Percentiles rank a stretch among this genome's conserved stretches.
Evolutionary conservation across 192 early-diverging fungal genomes (phyloP).

Genomic region (Obelidium mucronatum): DNA sequence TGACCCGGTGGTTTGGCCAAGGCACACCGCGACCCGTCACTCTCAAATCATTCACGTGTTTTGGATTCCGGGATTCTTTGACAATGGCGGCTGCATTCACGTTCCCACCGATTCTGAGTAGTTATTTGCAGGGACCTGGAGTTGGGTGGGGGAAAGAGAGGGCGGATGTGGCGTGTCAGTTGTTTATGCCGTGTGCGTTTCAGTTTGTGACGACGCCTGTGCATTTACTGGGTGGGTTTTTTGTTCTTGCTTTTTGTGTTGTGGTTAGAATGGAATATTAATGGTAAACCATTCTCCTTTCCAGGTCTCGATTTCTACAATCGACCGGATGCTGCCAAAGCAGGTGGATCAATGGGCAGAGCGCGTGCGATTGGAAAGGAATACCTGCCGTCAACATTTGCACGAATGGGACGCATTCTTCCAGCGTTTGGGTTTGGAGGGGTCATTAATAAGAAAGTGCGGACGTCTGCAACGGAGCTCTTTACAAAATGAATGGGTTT

Average conservation of each 20-base stretch:
- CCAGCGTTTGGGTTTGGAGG: conserved; percentile 62
- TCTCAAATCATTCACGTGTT: conserved; percentile 36
- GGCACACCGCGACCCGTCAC: conserved; percentile 44
- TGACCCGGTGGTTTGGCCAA: conserved; percentile 55
- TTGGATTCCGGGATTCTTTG: conserved; percentile 51
- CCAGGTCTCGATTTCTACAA: conserved; percentile 59
- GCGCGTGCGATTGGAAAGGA: conserved; percentile 30
- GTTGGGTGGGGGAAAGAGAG: background rate
- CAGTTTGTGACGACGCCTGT: conserved; percentile 54
- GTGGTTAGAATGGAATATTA: background rate
- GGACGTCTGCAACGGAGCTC: background rate
- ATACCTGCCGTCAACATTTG: conserved; percentile 46
- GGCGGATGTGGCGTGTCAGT: conserved; percentile 46
- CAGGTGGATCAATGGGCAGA: conserved; percentile 19
- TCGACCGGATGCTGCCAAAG: conserved; percentile 20
- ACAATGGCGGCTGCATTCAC: conserved; percentile 57
- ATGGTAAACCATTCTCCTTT: background rate
- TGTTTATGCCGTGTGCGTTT: conserved; percentile 50
- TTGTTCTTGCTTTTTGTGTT: background rate
- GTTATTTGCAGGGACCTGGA: conserved; percentile 1
- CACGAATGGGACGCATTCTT: conserved; percentile 53
- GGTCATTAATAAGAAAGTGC: conserved; percentile 48
- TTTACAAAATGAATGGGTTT: background rate
- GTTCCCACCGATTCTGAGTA: conserved; percentile 47
- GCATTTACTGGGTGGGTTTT: conserved; percentile 48